Evolutionary conservation across 495 filamentous ascomycete species (phyloP).

Genomic region (Neurospora tetraspora): DNA sequence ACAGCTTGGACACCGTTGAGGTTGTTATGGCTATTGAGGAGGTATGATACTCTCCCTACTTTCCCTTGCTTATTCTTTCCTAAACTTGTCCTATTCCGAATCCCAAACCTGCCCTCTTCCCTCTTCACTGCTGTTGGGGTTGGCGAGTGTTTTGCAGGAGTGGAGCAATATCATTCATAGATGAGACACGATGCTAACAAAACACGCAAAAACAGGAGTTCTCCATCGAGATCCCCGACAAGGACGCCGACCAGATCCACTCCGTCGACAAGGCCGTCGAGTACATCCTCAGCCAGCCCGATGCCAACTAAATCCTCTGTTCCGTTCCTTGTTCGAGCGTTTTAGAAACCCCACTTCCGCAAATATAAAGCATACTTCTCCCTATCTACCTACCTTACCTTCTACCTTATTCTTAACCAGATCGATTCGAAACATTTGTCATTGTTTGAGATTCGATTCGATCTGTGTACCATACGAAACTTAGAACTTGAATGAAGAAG

Average conservation of each 20-base stretch:
- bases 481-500: background rate
- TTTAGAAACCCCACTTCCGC: background rate
- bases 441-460: background rate
- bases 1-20: slow-evolving; percentile 96
- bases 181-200: slow-evolving; percentile 10
- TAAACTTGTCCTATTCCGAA: too few relatives aligned
- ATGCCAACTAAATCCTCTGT: slow-evolving; percentile 43
- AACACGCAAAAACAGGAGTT: slow-evolving; percentile 63
- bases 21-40: slow-evolving; percentile 99
- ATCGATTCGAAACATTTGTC: background rate
- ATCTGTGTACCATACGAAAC: background rate
- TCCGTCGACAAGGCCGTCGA: slow-evolving; percentile 92
- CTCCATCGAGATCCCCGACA: slow-evolving; percentile 99
- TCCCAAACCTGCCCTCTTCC: background rate
- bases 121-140: background rate
- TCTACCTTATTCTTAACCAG: background rate
- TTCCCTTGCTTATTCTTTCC: background rate
- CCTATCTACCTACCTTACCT: background rate
- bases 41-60: slow-evolving; percentile 43
- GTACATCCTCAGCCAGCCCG: slow-evolving; percentile 91
- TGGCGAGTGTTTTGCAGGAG: background rate
- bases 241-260: slow-evolving; percentile 94
- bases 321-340: background rate
- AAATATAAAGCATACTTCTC: background rate
- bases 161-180: background rate